These are phyloP conservation scores for Colletotrichum orchidophilum DNA, from an alignment of 2,329 filamentous ascomycete genomes.

Conservation along the genomic window DNA sequence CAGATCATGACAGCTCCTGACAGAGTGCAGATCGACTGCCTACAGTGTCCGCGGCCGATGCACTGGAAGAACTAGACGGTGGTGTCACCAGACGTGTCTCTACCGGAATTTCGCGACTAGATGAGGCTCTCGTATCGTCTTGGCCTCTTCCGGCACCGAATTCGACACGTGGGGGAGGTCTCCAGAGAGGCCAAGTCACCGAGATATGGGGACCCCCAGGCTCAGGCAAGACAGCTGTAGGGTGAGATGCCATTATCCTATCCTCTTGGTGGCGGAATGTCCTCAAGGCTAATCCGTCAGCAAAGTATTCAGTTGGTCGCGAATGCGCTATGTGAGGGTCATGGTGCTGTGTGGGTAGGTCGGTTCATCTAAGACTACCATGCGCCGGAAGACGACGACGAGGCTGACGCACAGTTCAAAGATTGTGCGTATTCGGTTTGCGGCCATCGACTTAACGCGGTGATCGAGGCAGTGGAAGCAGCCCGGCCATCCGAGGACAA, in stretches of 20 bases:
- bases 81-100: conserved; percentile 61
- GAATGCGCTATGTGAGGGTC: conserved; percentile 67
- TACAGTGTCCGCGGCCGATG: conserved; percentile 79
- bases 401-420: conserved; percentile 33
- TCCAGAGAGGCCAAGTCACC: conserved; percentile 80
- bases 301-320: conserved; percentile 75
- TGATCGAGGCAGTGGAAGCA: conserved; percentile 35
- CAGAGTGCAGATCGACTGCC: conserved; percentile 73
- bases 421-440: conserved; percentile 53
- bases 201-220: conserved; percentile 92
- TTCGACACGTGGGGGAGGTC: conserved; percentile 57
- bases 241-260: conserved; percentile 61
- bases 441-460: conserved; percentile 46
- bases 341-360: conserved; percentile 86
- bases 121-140: conserved; percentile 54
- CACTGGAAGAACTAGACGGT: conserved; percentile 67
- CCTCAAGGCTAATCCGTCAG: conserved; percentile 23
- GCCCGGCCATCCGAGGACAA: conserved; percentile 10
- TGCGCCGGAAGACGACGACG: not conserved
- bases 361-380: conserved; percentile 46
- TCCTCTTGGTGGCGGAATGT: conserved; percentile 14
- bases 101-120: conserved; percentile 64
- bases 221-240: conserved; percentile 84
- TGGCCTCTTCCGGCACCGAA: conserved; percentile 13
- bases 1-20: conserved; percentile 28